Percentiles rank a stretch among this genome's conserved stretches.
Evolutionary conservation across 495 filamentous ascomycete species (phyloP).

Genomic region (Parathielavia appendiculata): DNA sequence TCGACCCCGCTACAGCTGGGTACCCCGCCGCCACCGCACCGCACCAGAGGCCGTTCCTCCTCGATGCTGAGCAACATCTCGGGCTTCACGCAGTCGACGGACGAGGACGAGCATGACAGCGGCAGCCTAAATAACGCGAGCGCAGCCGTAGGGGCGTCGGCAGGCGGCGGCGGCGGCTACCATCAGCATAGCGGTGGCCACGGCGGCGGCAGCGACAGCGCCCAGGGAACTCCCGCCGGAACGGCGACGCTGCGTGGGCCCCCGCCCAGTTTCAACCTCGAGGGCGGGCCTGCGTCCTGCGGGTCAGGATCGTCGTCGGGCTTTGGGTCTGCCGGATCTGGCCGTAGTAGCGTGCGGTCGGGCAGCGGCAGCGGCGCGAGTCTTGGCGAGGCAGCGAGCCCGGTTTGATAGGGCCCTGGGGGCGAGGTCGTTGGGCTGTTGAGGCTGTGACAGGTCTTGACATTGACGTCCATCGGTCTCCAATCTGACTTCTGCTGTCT

Average conservation of each 20-base stretch:
- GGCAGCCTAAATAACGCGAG: conserved; percentile 4
- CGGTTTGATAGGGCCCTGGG: conserved; percentile 20
- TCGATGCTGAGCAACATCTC: conserved; percentile 65
- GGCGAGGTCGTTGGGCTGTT: neutral
- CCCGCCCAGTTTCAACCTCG: conserved; percentile 30
- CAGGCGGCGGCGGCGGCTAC: conserved; percentile 2
- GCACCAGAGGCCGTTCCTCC: conserved; percentile 53
- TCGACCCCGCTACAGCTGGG: conserved; percentile 20
- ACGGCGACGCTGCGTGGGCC: conserved; percentile 23
- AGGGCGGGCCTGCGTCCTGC: conserved; percentile 19
- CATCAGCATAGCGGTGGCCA: neutral
- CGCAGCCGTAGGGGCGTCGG: conserved; percentile 11
- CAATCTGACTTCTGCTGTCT: neutral
- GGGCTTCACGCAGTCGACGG: conserved; percentile 58
- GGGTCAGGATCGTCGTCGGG: conserved; percentile 23
- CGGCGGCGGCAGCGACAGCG: neutral
- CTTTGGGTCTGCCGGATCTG: conserved; percentile 25
- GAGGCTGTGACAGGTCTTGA: neutral
- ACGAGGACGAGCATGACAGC: conserved; percentile 29
- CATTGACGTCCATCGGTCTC: neutral
- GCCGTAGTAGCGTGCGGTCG: conserved; percentile 35
- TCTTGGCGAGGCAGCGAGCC: conserved; percentile 28
- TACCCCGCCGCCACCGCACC: conserved; percentile 25
- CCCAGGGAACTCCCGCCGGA: conserved; percentile 10
- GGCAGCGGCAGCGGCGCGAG: conserved; percentile 35